These are phyloP conservation scores for Syzygium grande DNA, from an alignment of 345 rosid species.

Conservation along the genomic window DNA sequence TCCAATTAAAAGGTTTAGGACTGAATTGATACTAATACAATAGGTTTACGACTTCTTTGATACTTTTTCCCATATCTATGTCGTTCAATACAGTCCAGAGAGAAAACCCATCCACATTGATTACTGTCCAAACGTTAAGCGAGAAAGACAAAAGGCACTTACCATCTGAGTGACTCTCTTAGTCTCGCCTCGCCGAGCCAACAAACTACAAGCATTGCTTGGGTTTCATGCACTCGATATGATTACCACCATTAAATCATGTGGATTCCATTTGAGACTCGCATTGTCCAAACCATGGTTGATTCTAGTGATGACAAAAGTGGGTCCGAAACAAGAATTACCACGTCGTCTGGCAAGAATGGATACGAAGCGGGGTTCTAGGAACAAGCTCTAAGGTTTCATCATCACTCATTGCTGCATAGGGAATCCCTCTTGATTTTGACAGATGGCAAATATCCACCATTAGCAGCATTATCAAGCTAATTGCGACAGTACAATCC, in stretches of 20 bases:
- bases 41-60: no score
- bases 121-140: background rate
- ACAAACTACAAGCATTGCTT: fast-evolving
- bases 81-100: background rate
- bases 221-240: background rate
- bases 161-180: background rate
- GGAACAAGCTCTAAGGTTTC: background rate
- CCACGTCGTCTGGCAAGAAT: background rate
- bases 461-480: background rate
- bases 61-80: background rate
- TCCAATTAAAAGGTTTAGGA: fast-evolving
- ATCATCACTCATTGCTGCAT: background rate
- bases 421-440: background rate
- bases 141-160: background rate
- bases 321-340: background rate
- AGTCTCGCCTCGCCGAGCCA: background rate
- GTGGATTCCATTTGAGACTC: background rate
- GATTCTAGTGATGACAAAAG: background rate
- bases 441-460: background rate
- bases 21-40: fast-evolving
- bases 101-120: background rate
- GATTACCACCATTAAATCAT: background rate
- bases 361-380: background rate
- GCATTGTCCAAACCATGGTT: background rate
- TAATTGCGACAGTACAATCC: background rate